A percentile compares a stretch with the other conserved stretches of the same genome.
Evolutionary conservation across 208 protist genomes (phyloP).

Genomic region (Kentomonas sorsogonicus): DNA sequence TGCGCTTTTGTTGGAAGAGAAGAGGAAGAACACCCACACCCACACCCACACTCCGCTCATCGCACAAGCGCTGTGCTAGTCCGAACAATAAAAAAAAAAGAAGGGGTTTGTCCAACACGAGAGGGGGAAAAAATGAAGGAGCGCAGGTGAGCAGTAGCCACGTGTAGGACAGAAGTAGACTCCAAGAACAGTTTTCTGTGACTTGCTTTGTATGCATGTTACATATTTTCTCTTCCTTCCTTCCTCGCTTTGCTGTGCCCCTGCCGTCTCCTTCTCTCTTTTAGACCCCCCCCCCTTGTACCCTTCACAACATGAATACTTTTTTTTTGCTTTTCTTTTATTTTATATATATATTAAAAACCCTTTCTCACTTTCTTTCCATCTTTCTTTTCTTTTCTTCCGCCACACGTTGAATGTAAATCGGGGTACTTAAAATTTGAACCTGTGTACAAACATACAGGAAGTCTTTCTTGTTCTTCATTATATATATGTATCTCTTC

Average conservation of each 20-base stretch:
- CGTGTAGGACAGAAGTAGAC: too few relatives aligned
- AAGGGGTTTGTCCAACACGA: too few relatives aligned
- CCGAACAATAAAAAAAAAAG: too few relatives aligned
- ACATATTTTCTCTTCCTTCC: background rate
- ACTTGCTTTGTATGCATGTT: background rate
- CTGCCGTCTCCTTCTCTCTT: background rate
- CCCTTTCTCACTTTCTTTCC: too few relatives aligned
- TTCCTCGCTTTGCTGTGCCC: background rate
- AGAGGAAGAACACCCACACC: background rate
- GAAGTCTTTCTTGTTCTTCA: background rate
- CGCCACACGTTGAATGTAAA: background rate
- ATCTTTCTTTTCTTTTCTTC: background rate
- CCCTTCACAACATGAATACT: too few relatives aligned
- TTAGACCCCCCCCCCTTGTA: too few relatives aligned
- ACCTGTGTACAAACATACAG: background rate
- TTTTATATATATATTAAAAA: too few relatives aligned
- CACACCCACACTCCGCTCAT: too few relatives aligned
- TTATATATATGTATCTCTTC: background rate
- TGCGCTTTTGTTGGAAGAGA: background rate
- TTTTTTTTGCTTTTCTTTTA: conserved; percentile 5
- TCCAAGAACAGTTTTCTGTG: too few relatives aligned
- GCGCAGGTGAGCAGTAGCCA: too few relatives aligned
- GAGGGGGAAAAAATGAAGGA: background rate
- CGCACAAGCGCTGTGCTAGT: too few relatives aligned
- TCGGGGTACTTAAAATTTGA: background rate